Evolutionary conservation across 768 basidiomycete species (phyloP), one percentile per base, ranked within the genome.

Genomic region (Lentinula detonsa): DNA sequence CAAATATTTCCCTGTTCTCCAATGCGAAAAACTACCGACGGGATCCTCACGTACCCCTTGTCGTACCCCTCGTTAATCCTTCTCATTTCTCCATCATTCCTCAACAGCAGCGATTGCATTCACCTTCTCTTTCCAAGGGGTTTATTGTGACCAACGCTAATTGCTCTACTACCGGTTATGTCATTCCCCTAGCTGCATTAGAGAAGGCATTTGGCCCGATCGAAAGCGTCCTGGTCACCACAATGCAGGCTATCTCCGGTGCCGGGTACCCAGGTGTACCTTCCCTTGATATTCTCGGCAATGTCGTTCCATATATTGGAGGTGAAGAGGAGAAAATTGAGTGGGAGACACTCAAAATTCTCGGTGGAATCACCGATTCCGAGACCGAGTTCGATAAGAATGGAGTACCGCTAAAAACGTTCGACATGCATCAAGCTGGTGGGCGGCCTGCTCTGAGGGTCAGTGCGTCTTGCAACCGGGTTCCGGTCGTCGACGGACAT

Each of bases 121-220:
- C 78, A 2, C 90, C 85, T 18, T 85, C 84, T 0, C 81, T 90
- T 37, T 83, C 81, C 68, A 86, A 84, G 65, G 97, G 97, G 3
- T 98, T 93, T 79, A 95, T 99, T 72, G 88, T 99, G 63, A 95
- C 95, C 61, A 99, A 99, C 72, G 97, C 97, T 66, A 99, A 98
- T 76, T 98, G 97, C 76, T 90, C 93, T 23, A 98, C 97, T 3
- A 99, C 97, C 0, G 95, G 91, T 46, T 81, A 88, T 69, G 93
- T 93, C 62, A 85, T 97, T 62, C 93, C 95, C n/a, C 86, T 98
- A 66, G 83, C 85, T 52, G 94, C 95, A 0, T 83, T 98, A 65
- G 95, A 97, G 73, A 84, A 81, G 63, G 81, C 90, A 0, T 99
- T 98, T 63, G 97, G 97, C 5, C 95, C 95, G n/a, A 80, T 99